A percentile compares a stretch with the other conserved stretches of the same genome.
Conservation (phyloP, 148 eudicot genomes). For the Linanthus parryae region DNA sequence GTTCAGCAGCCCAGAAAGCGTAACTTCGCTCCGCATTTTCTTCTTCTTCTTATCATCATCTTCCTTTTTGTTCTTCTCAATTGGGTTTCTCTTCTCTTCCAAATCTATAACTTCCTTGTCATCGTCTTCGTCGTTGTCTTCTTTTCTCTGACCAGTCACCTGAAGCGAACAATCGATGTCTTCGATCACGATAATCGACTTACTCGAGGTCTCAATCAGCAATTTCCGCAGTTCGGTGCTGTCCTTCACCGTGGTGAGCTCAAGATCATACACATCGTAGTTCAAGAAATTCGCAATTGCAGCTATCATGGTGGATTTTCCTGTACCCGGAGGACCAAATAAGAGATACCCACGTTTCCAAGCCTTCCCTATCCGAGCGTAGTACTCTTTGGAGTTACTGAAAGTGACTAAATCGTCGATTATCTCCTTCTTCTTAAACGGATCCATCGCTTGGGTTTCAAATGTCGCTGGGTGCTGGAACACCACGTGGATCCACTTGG, state of each 20-base stretch:
- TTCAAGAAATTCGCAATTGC: slow-evolving; percentile 12
- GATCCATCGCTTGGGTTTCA: slow-evolving; percentile 20
- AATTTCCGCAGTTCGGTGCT: slow-evolving; percentile 8
- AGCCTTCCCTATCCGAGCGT: slow-evolving; percentile 17
- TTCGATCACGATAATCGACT: slow-evolving; percentile 4
- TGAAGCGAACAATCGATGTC: slow-evolving; percentile 7
- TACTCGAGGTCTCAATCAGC: slow-evolving; percentile 4
- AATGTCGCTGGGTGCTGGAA: slow-evolving; percentile 24
- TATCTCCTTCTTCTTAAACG: slow-evolving; percentile 12
- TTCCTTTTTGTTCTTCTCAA: slow-evolving; percentile 7
- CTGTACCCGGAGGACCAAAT: slow-evolving; percentile 9
- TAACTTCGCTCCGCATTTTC: slow-evolving; percentile 9
- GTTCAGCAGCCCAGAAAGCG: slow-evolving; percentile 20
- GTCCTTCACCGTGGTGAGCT: slow-evolving; percentile 9
- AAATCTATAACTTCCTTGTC: no score
- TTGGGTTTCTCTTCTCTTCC: no score
- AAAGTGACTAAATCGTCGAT: slow-evolving; percentile 13
- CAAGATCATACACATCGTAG: slow-evolving; percentile 10
- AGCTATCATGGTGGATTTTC: slow-evolving; percentile 13
- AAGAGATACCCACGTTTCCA: slow-evolving; percentile 13
- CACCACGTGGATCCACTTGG: slow-evolving; percentile 24
- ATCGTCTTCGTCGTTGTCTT: slow-evolving; percentile 13
- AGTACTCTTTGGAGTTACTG: slow-evolving; percentile 8
- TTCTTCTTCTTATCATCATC: slow-evolving; percentile 4
- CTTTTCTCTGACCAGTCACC: neutral